Evolutionary conservation across 176 grass and related monocot species (phyloP), one percentile per base, ranked within the genome.

Genomic region (Alloteropsis semialata): DNA sequence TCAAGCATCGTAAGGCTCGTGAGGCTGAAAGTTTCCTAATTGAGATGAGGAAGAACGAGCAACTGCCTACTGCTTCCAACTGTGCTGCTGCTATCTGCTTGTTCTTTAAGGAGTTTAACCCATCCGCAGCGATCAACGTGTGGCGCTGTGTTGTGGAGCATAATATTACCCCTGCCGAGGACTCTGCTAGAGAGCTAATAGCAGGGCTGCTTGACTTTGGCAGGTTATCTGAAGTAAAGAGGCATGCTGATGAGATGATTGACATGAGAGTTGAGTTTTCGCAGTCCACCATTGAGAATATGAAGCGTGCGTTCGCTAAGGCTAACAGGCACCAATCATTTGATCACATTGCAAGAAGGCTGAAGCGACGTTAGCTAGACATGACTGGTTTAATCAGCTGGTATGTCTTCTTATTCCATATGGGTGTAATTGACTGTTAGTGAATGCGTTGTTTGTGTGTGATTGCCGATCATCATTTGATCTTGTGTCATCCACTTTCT

Each of bases 21-120:
- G 90, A 97, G 72, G 83, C 94, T 51, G 90, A 92, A 69, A 70
- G 33, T 49, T 94, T 97, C 72, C 82, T 97, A 14, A 22, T 2
- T 3, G 94, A 97, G 83, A 97, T 97, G 94, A 84, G 76, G 83
- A 94, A 97, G 85, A 97, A 94, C 18, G 94, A 97, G 85, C 85
- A 94, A 58, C 66, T 88, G 32, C 94, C 92, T 66, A 92, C 92
- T 1, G 37, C 90, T 0, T 63, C 83, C 41, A 97, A 88, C 78
- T 94, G 94, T 17, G 28, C 77, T 0, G 57, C 87, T 55, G 87
- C 92, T 61, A 91, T 94, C 63, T 77, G 42, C 39, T 84, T 94
- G 84, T 97, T 94, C 72, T 97, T 76, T 24, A 72, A 89, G 75
- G 82, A 94, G 80, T 97, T 86, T 46, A 82, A 94, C 42, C 92